Base-by-base conservation (phyloP, 2,329 filamentous ascomycete species). In the Sphaerostilbella broomeana region DNA sequence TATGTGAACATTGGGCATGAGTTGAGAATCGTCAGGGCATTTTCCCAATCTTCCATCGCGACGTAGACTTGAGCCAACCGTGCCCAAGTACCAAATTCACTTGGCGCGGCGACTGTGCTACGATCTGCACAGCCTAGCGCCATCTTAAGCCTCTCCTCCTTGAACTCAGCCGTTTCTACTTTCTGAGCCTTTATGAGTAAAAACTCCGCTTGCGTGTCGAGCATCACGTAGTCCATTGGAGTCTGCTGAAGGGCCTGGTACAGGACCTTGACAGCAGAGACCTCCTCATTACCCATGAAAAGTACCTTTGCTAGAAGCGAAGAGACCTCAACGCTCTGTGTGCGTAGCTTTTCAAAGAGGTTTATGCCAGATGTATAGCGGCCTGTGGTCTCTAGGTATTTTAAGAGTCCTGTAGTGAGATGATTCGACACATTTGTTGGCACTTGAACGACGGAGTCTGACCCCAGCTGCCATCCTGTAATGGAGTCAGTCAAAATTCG, bases 1-100 rank as follows among this genome's bases (percentile, higher is more conserved):
- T 98, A 97, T 6, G 92, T 98, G 62, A 98, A 98, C 92, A 98
- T 98, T 7, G 92, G 92, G 61, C 92, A 98, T 13, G 92, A 98
- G 65, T 98, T 98, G 37, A 98, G 73, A 4, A 92, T 97, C 5
- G 94, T 81, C 17, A 98, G 74, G 1, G 92, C 92, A 51, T 97
- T 79, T 57, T 97, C 92, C 88, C 92, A 98, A 57, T 94, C 86
- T 59, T 98, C 92, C 64, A 94, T 78, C 35, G 83, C 78, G 40
- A 97, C 86, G 52, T 98, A 98, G 21, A 97, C 84, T 58, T 97
- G 87, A 3, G 89, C 89, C 47, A 98, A 65, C 42, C 89, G 76
- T 42, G 92, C 90, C 92, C 92, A 98, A 1, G 92, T 97, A 38
- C 86, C 86, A 56, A 98, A 98, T 60, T 98, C 92, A 60, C 88